Base-by-base conservation (phyloP, 1,284 basidiomycete species). In the Trichosporon sp. region DNA sequence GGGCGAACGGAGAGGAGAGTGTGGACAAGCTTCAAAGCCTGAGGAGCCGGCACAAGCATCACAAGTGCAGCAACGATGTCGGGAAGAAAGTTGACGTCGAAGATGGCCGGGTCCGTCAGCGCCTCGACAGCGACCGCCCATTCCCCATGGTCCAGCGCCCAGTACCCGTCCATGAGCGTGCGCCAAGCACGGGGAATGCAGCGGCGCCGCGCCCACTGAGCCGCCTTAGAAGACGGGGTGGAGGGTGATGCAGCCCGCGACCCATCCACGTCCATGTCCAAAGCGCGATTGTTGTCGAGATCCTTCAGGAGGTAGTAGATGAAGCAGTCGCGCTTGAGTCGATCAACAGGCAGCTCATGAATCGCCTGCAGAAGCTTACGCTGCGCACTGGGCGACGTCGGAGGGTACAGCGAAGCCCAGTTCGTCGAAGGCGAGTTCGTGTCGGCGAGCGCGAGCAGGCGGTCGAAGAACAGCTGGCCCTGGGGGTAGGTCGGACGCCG, bases 311-410 rank as follows among this genome's bases (percentile, higher is more conserved):
- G 76, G 70, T 83, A 83, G 73, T 82, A 83, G 59, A 77, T 73
- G 68, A 81, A 79, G 70, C 79, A 81, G 73, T 82, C 82, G 48
- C 77, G 73, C 74, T 82, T 80, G 31, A 81, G 71, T 6, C 82
- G 72, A 66, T 81, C 78, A 10, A 79, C 69, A 1, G 70, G 68
- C 12, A 76, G 70, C 7, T 73, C 71, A 31, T 78, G 70, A 43
- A 83, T 79, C 1, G 78, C 71, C 35, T 76, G 70, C 8, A 82
- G 73, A 0, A 83, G 76, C 43, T 79, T 74, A 8, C 81, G 76
- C 8, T 79, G 59, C 8, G 37, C 76, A 3, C 77, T 77, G 0
- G 80, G 81, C 19, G 78, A 74, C 0, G 74, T 74, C 2, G 82
- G 79, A 1, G 82, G 82, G 71, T 83, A 83, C 11, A 80, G 71